phyloP scores from a whole-genome alignment of 495 filamentous ascomycete genomes.

The Massariosphaeria phaeospora region DNA sequence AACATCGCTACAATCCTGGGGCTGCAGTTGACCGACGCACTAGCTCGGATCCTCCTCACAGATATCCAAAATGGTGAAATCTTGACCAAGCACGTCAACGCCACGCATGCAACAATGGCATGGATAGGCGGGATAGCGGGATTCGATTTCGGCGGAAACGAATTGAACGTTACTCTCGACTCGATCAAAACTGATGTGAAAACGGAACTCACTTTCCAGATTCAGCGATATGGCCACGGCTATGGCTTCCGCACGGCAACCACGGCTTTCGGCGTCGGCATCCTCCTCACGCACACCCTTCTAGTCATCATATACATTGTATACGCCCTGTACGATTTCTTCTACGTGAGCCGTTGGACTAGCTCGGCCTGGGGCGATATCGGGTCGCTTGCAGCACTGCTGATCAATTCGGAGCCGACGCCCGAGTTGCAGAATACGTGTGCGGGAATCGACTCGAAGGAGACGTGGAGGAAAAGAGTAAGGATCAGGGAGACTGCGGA shows the following conservation, averaged over 20 bases:
- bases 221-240: slow-evolving; percentile 1
- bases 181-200: neutral
- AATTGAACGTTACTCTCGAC: neutral
- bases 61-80: neutral
- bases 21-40: neutral
- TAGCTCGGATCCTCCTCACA: neutral
- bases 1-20: neutral
- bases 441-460: neutral
- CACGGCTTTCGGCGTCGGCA: neutral
- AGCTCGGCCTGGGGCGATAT: slow-evolving; percentile 1
- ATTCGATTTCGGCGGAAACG: neutral
- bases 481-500: neutral
- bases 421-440: slow-evolving; percentile 1
- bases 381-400: neutral
- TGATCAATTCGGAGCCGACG: neutral
- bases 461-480: neutral
- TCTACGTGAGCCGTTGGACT: neutral
- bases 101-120: neutral
- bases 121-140: neutral
- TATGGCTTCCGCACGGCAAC: neutral
- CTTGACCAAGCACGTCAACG: neutral
- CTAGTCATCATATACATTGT: neutral
- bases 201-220: neutral
- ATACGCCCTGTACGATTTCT: slow-evolving; percentile 1
- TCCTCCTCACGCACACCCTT: neutral